Conservation (phyloP, 164 flowering plant genomes). For the Berberis vulgaris region DNA sequence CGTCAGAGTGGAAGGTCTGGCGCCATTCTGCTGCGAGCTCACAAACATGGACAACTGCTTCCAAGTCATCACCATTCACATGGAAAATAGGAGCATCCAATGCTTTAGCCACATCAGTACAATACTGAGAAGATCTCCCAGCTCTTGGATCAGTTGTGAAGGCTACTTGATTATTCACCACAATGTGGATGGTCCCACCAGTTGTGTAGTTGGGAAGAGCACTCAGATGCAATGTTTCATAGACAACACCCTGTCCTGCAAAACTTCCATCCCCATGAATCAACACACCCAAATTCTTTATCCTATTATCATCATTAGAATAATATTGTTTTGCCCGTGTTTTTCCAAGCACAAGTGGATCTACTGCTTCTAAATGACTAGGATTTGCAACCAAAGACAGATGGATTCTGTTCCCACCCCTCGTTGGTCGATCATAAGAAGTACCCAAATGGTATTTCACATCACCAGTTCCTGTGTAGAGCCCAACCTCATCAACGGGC, state of each 20-base stretch:
- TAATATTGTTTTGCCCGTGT: constrained; percentile 90
- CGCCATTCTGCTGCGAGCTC: constrained; percentile 99
- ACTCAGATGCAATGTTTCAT: constrained; percentile 95
- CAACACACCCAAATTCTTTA: constrained; percentile 73
- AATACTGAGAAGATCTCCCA: constrained; percentile 91
- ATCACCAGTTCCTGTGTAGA: constrained; percentile 96
- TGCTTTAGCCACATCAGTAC: constrained; percentile 97
- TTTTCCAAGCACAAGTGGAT: constrained; percentile 91
- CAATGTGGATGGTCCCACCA: constrained; percentile 95
- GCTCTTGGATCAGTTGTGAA: constrained; percentile 91
- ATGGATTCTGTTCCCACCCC: constrained; percentile 88
- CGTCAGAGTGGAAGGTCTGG: constrained; percentile 91
- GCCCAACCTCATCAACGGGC: constrained; percentile 80
- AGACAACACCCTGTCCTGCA: constrained; percentile 97
- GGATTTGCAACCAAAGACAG: constrained; percentile 94
- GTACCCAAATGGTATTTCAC: constrained; percentile 96
- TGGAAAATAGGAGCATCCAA: constrained; percentile 89
- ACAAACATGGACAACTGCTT: constrained; percentile 90
- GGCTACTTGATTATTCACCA: constrained; percentile 94
- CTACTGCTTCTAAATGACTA: constrained; percentile 91
- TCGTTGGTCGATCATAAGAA: constrained; percentile 93
- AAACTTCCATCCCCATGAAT: constrained; percentile 99
- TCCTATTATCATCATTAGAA: constrained; percentile 72
- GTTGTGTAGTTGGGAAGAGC: constrained; percentile 93
- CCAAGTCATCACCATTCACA: constrained; percentile 94